phyloP scores from a whole-genome alignment of 805 yeast species.

The Barnettozyma siamensis region DNA sequence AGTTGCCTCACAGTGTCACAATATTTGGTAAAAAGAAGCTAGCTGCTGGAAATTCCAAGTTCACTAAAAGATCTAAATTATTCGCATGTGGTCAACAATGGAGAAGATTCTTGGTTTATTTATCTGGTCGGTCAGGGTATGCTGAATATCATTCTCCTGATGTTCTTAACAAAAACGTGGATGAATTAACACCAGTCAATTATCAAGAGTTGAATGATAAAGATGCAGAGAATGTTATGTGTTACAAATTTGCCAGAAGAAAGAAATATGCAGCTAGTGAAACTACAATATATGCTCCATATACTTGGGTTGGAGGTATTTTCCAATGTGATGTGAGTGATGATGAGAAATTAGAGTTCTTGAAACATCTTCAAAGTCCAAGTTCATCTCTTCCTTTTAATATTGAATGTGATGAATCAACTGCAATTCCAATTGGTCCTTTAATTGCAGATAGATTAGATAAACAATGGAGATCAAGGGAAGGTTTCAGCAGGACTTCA shows the following conservation, averaged over 20 bases:
- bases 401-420: slow-evolving; percentile 30
- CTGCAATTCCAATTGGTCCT: slow-evolving; percentile 46
- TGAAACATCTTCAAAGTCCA: slow-evolving; percentile 13
- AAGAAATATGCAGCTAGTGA: slow-evolving; percentile 44
- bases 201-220: slow-evolving; percentile 11
- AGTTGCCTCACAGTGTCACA: slow-evolving; percentile 2
- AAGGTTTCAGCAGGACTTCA: slow-evolving; percentile 18
- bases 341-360: slow-evolving; percentile 23
- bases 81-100: slow-evolving; percentile 2
- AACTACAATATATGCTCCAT: slow-evolving; percentile 45
- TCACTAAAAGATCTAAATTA: not conserved
- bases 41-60: not conserved
- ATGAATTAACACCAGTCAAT: slow-evolving; percentile 10
- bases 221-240: slow-evolving; percentile 28
- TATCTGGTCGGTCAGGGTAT: slow-evolving; percentile 9
- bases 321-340: slow-evolving; percentile 42
- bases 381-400: slow-evolving; percentile 15
- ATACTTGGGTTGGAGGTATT: slow-evolving; percentile 59
- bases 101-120: slow-evolving; percentile 1
- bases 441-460: slow-evolving; percentile 52
- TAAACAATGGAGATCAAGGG: slow-evolving; percentile 39
- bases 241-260: slow-evolving; percentile 57
- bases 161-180: slow-evolving; percentile 9
- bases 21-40: not conserved
- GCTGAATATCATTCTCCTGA: slow-evolving; percentile 15